A percentile compares a stretch with the other conserved stretches of the same genome.
These are phyloP conservation scores for Colletotrichum chlorophyti DNA, from an alignment of 2,329 filamentous ascomycete species.

Conservation along the genomic window DNA sequence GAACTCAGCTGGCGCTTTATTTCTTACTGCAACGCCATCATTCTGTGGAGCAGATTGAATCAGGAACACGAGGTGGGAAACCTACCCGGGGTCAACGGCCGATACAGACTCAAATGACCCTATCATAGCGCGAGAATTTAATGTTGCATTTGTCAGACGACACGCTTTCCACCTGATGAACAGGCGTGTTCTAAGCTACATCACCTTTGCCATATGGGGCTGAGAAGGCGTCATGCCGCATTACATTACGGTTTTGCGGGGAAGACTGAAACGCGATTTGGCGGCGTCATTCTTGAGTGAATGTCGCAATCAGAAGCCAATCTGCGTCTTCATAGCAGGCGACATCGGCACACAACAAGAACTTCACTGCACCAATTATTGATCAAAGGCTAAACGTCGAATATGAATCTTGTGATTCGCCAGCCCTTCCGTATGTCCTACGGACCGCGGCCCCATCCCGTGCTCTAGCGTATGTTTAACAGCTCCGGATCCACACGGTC, in stretches of 20 bases:
- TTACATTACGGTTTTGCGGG: slow-evolving; percentile 6
- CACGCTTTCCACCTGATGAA: too few species aligned
- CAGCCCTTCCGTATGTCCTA: neutral
- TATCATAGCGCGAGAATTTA: neutral
- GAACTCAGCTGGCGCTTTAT: neutral
- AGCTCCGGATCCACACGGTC: neutral
- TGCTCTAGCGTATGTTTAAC: too few species aligned
- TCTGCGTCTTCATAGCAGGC: neutral
- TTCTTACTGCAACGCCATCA: neutral
- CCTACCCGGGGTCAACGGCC: neutral
- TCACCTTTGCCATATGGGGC: neutral
- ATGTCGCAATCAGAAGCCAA: slow-evolving; percentile 20
- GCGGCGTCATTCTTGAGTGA: slow-evolving; percentile 2
- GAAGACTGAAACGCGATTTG: slow-evolving; percentile 14
- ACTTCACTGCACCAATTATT: neutral
- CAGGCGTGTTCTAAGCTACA: neutral
- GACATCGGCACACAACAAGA: neutral
- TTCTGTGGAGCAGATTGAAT: neutral
- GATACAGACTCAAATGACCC: neutral
- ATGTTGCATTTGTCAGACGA: slow-evolving; percentile 13
- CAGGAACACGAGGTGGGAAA: neutral
- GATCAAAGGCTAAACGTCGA: too few species aligned
- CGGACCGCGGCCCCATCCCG: too few species aligned
- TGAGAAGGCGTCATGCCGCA: slow-evolving; percentile 15
- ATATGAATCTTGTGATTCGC: too few species aligned